These are phyloP conservation scores for Aphanomyces invadans DNA, from an alignment of 352 stramenopile genomes.

Conservation along the genomic window DNA sequence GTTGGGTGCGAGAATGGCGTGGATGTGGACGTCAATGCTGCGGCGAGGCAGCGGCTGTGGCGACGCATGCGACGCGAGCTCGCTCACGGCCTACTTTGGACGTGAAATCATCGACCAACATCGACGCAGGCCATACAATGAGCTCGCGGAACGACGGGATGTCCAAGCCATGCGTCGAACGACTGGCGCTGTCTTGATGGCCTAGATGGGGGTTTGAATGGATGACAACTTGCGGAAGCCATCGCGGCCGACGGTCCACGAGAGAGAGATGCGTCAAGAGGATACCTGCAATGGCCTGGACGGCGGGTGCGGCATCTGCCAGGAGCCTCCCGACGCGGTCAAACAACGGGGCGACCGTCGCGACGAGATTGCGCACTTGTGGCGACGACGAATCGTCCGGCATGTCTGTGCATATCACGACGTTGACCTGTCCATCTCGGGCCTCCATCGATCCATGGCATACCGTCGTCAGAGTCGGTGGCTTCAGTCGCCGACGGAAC, in stretches of 20 bases:
- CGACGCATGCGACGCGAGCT: not conserved
- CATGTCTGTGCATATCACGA: too few species aligned
- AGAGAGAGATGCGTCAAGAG: not conserved
- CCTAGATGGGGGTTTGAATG: too few species aligned
- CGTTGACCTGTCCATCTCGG: too few species aligned
- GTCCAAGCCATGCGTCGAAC: not conserved
- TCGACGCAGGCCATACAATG: slow-evolving; percentile 1
- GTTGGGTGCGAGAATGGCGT: slow-evolving; percentile 71
- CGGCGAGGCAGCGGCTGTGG: slow-evolving; percentile 29
- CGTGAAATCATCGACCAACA: not conserved
- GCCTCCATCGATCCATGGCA: too few species aligned
- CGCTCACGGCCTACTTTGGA: not conserved
- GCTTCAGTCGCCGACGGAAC: slow-evolving; percentile 11
- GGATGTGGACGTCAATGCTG: slow-evolving; percentile 83
- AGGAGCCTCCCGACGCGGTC: slow-evolving; percentile 72
- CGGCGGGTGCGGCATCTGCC: slow-evolving; percentile 48
- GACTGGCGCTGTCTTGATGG: not conserved
- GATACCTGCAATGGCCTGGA: slow-evolving; percentile 32
- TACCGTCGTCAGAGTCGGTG: not conserved
- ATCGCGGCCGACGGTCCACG: not conserved
- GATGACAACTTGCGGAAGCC: not conserved
- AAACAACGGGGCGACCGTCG: slow-evolving; percentile 64
- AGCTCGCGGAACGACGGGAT: slow-evolving; percentile 13
- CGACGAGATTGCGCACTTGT: slow-evolving; percentile 54
- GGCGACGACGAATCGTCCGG: too few species aligned